These are phyloP conservation scores for Colletotrichum falcatum DNA, from an alignment of 2,329 filamentous ascomycete genomes.

Conservation along the genomic window DNA sequence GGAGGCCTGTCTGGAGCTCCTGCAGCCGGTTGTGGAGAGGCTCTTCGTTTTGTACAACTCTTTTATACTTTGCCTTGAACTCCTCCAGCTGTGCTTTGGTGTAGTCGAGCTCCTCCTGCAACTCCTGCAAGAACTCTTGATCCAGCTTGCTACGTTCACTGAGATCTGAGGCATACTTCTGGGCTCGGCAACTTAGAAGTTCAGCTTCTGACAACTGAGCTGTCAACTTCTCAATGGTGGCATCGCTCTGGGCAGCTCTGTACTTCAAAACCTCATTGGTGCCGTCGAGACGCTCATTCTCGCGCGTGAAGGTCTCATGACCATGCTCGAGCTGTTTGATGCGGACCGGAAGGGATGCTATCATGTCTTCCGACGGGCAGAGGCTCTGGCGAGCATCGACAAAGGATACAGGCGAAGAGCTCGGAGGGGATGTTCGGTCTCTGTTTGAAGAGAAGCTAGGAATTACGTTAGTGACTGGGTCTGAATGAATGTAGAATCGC, in stretches of 20 bases:
- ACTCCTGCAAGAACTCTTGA: neutral
- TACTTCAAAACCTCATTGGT: constrained; percentile 20
- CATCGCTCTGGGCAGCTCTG: neutral
- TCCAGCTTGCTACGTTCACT: constrained; percentile 7
- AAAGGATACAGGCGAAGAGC: constrained; percentile 2
- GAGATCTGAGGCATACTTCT: constrained; percentile 13
- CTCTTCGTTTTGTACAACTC: neutral
- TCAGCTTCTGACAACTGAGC: constrained; percentile 8
- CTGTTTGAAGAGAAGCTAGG: neutral
- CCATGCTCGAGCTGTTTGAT: constrained; percentile 7
- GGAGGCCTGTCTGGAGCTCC: constrained; percentile 8
- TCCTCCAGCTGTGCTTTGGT: constrained; percentile 1
- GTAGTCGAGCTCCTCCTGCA: constrained; percentile 5
- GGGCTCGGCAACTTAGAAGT: constrained; percentile 6
- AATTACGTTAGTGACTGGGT: neutral
- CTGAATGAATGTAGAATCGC: neutral
- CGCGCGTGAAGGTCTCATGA: constrained; percentile 23
- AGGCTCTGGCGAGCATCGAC: constrained; percentile 13
- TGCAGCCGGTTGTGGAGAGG: constrained; percentile 1
- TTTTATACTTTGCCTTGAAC: constrained; percentile 27
- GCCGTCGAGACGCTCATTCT: constrained; percentile 18
- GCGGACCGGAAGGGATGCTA: neutral
- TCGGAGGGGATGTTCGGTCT: neutral
- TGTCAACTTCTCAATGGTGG: neutral
- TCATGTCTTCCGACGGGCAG: neutral